These are phyloP conservation scores for Xylaria sp. DNA, from an alignment of 2,329 filamentous ascomycete genomes.

Conservation along the genomic window DNA sequence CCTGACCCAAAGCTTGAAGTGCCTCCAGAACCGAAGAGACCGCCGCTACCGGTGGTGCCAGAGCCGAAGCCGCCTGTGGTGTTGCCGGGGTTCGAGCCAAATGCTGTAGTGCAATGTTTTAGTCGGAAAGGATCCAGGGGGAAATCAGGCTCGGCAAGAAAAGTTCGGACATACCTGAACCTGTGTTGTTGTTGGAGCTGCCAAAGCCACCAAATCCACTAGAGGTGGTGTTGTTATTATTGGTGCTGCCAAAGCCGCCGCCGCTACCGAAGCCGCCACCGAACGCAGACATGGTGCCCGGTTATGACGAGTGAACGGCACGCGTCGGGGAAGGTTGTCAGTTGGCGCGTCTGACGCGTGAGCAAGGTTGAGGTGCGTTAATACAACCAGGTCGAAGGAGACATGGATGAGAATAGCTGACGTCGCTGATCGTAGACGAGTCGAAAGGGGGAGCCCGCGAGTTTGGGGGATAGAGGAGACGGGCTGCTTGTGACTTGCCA, in stretches of 20 bases:
- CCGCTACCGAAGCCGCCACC: conserved; percentile 64
- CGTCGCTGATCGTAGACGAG: conserved; percentile 21
- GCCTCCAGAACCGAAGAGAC: conserved; percentile 49
- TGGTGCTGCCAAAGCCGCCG: conserved; percentile 64
- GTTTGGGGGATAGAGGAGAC: conserved; percentile 6
- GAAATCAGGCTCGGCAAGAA: conserved; percentile 32
- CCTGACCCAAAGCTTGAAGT: conserved; percentile 54
- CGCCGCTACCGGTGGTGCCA: conserved; percentile 49
- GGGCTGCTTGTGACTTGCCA: conserved; percentile 21
- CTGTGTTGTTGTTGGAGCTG: conserved; percentile 54
- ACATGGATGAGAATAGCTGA: conserved; percentile 44
- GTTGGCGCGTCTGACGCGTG: conserved; percentile 50
- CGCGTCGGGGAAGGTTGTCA: conserved; percentile 35
- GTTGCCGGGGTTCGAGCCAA: conserved; percentile 42
- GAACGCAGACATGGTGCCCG: conserved; percentile 63
- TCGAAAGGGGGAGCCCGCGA: conserved; percentile 20
- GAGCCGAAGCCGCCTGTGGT: conserved; percentile 49
- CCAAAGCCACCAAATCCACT: conserved; percentile 70
- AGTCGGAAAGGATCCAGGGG: conserved; percentile 21
- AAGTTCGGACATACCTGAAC: conserved; percentile 62
- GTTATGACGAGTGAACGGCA: conserved; percentile 31
- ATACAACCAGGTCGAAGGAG: conserved; percentile 41
- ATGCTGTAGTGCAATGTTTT: conserved; percentile 45
- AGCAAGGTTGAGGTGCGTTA: conserved; percentile 32
- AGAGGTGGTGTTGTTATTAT: conserved; percentile 56